These are phyloP conservation scores for Penium margaritaceum DNA, from an alignment of 139 green algal species.

Conservation along the genomic window DNA sequence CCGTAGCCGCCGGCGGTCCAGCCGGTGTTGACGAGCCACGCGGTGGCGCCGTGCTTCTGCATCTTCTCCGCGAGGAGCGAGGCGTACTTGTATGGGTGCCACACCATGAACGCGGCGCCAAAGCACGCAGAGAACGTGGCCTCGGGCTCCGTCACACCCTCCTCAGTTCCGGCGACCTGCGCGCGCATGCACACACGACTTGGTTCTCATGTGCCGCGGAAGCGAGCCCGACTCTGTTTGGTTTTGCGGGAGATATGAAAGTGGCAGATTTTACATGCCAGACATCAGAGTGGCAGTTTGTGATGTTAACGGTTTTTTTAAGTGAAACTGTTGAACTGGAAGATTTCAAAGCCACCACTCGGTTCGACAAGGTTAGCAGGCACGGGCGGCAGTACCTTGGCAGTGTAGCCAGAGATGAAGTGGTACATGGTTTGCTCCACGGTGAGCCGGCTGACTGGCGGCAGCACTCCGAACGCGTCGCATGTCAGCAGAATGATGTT, in stretches of 20 bases:
- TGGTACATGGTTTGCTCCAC: constrained; percentile 92
- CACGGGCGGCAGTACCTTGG: too few relatives aligned
- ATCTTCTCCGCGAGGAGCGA: constrained; percentile 82
- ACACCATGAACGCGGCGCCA: constrained; percentile 58
- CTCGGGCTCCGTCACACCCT: constrained; percentile 82
- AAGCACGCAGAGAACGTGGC: constrained; percentile 64
- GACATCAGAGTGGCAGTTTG: too few relatives aligned
- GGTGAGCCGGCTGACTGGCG: constrained; percentile 72
- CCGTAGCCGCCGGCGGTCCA: constrained; percentile 59
- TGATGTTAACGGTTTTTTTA: too few relatives aligned
- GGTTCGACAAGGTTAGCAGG: too few relatives aligned
- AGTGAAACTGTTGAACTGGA: too few relatives aligned
- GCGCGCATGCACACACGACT: too few relatives aligned
- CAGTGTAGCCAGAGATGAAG: constrained; percentile 91
- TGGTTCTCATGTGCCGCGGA: too few relatives aligned
- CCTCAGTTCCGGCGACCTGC: constrained; percentile 88
- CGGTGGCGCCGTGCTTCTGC: constrained; percentile 66
- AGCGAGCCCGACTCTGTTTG: too few relatives aligned
- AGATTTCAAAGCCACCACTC: too few relatives aligned
- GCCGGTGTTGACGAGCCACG: constrained; percentile 87
- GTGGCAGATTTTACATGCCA: too few relatives aligned
- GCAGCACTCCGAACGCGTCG: constrained; percentile 89
- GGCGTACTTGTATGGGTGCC: constrained; percentile 81
- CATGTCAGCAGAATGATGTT: constrained; percentile 78
- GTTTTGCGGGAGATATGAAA: too few relatives aligned